These are phyloP conservation scores for Silene coronaria DNA, from an alignment of 179 eudicot species.

Conservation along the genomic window DNA sequence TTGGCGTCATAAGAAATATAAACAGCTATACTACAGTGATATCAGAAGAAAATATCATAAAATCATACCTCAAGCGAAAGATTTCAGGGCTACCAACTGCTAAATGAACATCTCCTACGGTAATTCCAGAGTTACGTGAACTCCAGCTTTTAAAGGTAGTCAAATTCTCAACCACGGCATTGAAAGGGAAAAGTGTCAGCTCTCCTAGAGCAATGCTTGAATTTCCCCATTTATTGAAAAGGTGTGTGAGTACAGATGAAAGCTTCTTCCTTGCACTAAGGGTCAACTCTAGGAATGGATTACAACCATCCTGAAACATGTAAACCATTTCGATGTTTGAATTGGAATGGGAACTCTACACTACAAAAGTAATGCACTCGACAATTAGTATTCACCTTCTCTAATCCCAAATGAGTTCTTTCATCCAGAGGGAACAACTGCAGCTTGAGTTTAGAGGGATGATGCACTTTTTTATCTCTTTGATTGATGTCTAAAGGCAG, in stretches of 20 bases:
- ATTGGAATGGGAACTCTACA: background rate
- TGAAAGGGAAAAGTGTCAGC: conserved; percentile 38
- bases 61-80: conserved; percentile 38
- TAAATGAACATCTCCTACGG: conserved; percentile 34
- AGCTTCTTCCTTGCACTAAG: conserved; percentile 38
- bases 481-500: conserved; percentile 13
- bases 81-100: conserved; percentile 33
- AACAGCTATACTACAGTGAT: background rate
- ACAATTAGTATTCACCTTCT: conserved; percentile 26
- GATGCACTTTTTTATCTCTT: background rate
- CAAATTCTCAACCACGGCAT: conserved; percentile 11
- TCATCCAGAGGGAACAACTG: conserved; percentile 43
- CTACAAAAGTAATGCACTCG: background rate
- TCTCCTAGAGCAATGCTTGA: conserved; percentile 36
- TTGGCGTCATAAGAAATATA: background rate
- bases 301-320: conserved; percentile 22
- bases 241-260: conserved; percentile 37
- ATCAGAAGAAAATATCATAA: conserved; percentile 1
- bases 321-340: background rate
- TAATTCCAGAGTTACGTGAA: conserved; percentile 24
- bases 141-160: conserved; percentile 33
- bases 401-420: conserved; percentile 27
- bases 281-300: conserved; percentile 44
- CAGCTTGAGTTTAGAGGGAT: conserved; percentile 31
- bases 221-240: conserved; percentile 39